Percentiles rank a stretch among this genome's conserved stretches.
These are phyloP conservation scores for Penicillium lagena DNA, from an alignment of 495 filamentous ascomycete genomes.

Conservation along the genomic window DNA sequence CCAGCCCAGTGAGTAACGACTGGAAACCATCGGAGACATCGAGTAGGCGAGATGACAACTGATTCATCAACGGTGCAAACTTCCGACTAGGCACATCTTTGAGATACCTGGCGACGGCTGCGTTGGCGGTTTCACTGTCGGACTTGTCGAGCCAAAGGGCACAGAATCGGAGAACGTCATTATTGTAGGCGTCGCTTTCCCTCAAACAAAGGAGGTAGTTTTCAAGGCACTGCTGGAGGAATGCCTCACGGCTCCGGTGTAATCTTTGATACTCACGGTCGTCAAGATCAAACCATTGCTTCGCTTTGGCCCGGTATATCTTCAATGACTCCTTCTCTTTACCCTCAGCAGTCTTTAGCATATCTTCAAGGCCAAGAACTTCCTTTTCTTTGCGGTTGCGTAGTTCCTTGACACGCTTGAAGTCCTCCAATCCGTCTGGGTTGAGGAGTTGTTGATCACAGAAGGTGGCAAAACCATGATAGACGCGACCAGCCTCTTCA, in stretches of 20 bases:
- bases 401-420: conserved; percentile 71
- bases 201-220: conserved; percentile 84
- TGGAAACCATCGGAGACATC: conserved; percentile 68
- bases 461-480: conserved; percentile 89
- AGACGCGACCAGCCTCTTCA: conserved; percentile 77
- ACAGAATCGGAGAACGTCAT: conserved; percentile 87
- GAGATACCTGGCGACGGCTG: conserved; percentile 65
- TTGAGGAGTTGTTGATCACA: conserved; percentile 91
- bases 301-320: conserved; percentile 54
- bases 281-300: conserved; percentile 83
- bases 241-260: conserved; percentile 65
- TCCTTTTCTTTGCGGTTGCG: conserved; percentile 76
- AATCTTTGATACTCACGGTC: conserved; percentile 79
- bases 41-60: conserved; percentile 84
- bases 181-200: conserved; percentile 82
- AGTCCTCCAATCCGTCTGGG: conserved; percentile 75
- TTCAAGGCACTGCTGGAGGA: conserved; percentile 80
- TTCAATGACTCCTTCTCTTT: conserved; percentile 45
- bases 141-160: conserved; percentile 89
- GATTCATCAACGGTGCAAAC: conserved; percentile 90
- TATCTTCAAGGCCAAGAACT: conserved; percentile 55
- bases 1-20: conserved; percentile 57
- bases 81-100: conserved; percentile 76
- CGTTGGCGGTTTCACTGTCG: conserved; percentile 63
- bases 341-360: conserved; percentile 43